Evolutionary conservation across 202 grass and related monocot genomes (phyloP).

Genomic region (Sporobolus alterniflorus): DNA sequence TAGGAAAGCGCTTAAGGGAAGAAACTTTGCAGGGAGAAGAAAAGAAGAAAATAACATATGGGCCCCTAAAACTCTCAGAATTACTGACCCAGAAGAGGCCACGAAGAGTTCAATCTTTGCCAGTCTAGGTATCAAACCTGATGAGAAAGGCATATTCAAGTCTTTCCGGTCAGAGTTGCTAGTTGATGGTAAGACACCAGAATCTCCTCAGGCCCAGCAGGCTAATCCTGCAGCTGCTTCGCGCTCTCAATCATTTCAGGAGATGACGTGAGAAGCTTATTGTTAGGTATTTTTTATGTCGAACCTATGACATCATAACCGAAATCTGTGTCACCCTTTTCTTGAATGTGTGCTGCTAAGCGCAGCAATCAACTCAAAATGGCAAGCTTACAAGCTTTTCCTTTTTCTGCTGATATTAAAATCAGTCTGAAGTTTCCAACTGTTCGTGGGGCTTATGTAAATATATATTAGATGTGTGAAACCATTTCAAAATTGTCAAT

Average conservation of each 20-base stretch:
- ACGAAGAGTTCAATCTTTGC: constrained; percentile 83
- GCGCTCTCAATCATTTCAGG: constrained; percentile 62
- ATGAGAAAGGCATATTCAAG: constrained; percentile 54
- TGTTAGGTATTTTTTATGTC: not conserved
- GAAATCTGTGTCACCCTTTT: not conserved
- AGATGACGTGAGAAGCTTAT: constrained; percentile 57
- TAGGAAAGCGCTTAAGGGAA: constrained; percentile 88
- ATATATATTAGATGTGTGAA: constrained; percentile 14
- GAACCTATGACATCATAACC: not conserved
- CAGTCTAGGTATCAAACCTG: constrained; percentile 75
- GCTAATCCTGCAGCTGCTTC: constrained; percentile 79
- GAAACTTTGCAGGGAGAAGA: constrained; percentile 48
- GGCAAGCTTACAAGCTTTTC: not conserved
- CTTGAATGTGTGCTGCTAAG: not conserved
- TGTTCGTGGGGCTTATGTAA: constrained; percentile 28
- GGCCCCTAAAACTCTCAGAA: constrained; percentile 74
- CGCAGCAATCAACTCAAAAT: constrained; percentile 23
- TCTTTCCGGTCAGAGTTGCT: constrained; percentile 45
- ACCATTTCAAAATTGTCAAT: not conserved
- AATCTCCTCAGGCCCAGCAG: constrained; percentile 55
- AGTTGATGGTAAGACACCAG: constrained; percentile 23
- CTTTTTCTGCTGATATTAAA: not conserved
- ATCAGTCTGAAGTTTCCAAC: constrained; percentile 8
- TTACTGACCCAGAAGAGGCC: constrained; percentile 65
- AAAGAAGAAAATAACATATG: constrained; percentile 55